These are phyloP conservation scores for Russula sp. DNA, from an alignment of 768 basidiomycete species.

Conservation along the genomic window DNA sequence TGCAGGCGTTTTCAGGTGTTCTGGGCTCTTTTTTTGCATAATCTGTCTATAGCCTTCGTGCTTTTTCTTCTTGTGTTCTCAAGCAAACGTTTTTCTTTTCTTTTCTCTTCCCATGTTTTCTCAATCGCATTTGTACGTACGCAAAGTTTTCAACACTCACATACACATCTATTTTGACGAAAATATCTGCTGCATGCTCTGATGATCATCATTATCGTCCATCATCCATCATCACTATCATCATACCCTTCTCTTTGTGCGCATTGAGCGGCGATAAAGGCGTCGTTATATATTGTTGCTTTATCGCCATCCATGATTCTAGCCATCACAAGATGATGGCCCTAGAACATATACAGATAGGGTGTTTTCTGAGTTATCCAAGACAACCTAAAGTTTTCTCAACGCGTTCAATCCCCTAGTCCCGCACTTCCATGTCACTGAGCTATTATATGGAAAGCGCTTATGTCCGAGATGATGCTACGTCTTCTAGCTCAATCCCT, in stretches of 20 bases:
- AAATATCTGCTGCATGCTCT: background rate
- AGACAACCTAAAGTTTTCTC: background rate
- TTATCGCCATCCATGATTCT: background rate
- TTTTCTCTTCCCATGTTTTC: background rate
- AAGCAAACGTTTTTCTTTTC: background rate
- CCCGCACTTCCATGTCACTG: background rate
- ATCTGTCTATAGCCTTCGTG: constrained; percentile 7
- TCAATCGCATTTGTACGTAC: background rate
- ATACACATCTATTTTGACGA: background rate
- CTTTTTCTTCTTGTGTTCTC: background rate
- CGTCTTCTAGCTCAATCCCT: background rate
- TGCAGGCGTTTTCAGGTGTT: constrained; percentile 4
- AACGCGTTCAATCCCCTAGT: background rate
- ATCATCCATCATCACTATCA: background rate
- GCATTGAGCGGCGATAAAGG: background rate
- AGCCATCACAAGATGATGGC: background rate
- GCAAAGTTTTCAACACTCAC: background rate
- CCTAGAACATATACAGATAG: background rate
- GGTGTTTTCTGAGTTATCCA: background rate
- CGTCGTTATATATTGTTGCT: background rate
- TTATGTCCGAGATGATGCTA: background rate
- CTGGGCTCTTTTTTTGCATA: background rate
- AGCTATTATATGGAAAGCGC: background rate
- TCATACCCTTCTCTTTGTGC: background rate
- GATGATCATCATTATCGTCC: background rate